Base-by-base conservation (phyloP, 2,329 filamentous ascomycete genomes). In the Fusarium oxysporum region DNA sequence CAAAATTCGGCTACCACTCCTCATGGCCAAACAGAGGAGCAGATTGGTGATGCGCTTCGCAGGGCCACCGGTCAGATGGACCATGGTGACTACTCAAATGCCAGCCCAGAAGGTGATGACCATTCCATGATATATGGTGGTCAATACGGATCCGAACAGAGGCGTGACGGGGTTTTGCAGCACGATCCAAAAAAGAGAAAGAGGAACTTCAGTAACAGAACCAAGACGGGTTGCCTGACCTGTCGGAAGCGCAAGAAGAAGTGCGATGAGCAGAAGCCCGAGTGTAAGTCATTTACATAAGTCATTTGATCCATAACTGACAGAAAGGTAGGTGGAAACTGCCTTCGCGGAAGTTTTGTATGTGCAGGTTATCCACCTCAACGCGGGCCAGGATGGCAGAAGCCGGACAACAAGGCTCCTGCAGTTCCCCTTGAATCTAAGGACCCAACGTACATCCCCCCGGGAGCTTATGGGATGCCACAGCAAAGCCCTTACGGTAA, bases 201-300 rank as follows among this genome's bases (percentile, higher is more conserved):
- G 82, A 87, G 92, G 43, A 93, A 94, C 78, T 98, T 98, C 79
- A 97, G 94, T 84, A 97, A 98, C 82, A 89, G 96, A 66, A 98
- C 96, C 25, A 98, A 98, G 84, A 98, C 95, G 14, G 95, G 95
- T 37, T 98, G 96, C 81, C 90, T 97, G 83, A 98, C 96, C 10
- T 98, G 96, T 81, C 89, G 96, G 68, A 90, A 90, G 80, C 89
- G 96, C 66, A 98, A 98, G 88, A 98, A 98, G 90, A 98, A 98
- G 83, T 98, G 96, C 80, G 96, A 98, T 80, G 96, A 98, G 85
- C 89, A 89, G 60, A 97, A 97, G 81, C 96, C 96, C 32, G 91
- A 94, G 82, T 98, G 96, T 97, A 86, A 87, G 93, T 86, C 19
- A 14, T 61, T 28, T 35, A 13, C 19, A n/a, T 23, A 53, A 37